A percentile compares a stretch with the other conserved stretches of the same genome.
Conservation (phyloP, 1,284 basidiomycete species). For the Volvariella volvacea region DNA sequence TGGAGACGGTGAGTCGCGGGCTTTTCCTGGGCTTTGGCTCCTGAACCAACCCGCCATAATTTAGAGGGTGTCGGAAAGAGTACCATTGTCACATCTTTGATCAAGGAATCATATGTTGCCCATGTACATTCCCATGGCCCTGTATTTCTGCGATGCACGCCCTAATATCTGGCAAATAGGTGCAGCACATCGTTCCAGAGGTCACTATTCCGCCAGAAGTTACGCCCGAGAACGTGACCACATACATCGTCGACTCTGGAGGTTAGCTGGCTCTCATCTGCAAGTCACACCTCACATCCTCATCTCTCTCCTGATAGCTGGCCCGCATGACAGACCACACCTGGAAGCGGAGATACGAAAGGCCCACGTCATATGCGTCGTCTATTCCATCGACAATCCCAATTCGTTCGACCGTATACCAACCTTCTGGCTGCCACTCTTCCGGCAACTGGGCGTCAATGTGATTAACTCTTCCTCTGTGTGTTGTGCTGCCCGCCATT, state of each 20-base stretch:
- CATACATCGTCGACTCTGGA: slow-evolving; percentile 93
- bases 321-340: slow-evolving; percentile 76
- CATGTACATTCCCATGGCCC: slow-evolving; percentile 51
- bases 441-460: slow-evolving; percentile 92
- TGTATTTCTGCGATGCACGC: slow-evolving; percentile 6
- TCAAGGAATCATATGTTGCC: slow-evolving; percentile 89
- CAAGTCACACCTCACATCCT: neutral
- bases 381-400: slow-evolving; percentile 94
- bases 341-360: slow-evolving; percentile 93
- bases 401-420: slow-evolving; percentile 96
- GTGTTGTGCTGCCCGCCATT: slow-evolving; percentile 1
- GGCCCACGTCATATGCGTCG: slow-evolving; percentile 96
- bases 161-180: slow-evolving; percentile 36
- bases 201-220: slow-evolving; percentile 95
- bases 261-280: slow-evolving; percentile 35
- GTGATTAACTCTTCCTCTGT: slow-evolving; percentile 34
- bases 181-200: slow-evolving; percentile 88
- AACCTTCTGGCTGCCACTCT: slow-evolving; percentile 98
- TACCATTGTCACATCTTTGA: slow-evolving; percentile 90
- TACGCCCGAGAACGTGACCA: slow-evolving; percentile 92
- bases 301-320: slow-evolving; percentile 35
- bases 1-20: slow-evolving; percentile 66
- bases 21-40: slow-evolving; percentile 7
- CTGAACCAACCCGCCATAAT: slow-evolving; percentile 11
- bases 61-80: slow-evolving; percentile 92